Percentiles rank a stretch among this genome's conserved stretches.
phyloP scores from a whole-genome alignment of 2,329 filamentous ascomycete species.

The Exophiala sp. region DNA sequence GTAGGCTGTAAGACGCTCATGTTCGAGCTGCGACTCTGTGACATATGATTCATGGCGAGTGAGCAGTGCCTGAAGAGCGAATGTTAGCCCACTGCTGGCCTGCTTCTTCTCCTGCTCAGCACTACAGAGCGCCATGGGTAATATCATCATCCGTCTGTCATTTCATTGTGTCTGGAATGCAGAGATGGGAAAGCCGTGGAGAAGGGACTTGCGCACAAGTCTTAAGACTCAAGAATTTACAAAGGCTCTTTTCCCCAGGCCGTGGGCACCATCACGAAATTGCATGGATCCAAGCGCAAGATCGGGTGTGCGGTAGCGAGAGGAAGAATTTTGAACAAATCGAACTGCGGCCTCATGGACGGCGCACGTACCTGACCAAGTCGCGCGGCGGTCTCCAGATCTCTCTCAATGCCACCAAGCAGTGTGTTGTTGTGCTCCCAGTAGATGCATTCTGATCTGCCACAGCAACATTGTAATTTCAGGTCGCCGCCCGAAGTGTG shows the following conservation, averaged over 20 bases:
- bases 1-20: slow-evolving; percentile 60
- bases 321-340: neutral
- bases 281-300: slow-evolving; percentile 7
- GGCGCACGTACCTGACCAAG: slow-evolving; percentile 76
- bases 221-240: neutral
- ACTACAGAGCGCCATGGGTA: neutral
- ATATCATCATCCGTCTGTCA: slow-evolving; percentile 5
- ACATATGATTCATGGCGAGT: slow-evolving; percentile 92
- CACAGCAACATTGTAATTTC: slow-evolving; percentile 68
- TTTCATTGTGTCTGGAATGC: neutral
- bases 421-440: slow-evolving; percentile 73
- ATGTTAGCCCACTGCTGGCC: slow-evolving; percentile 53
- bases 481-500: slow-evolving; percentile 4
- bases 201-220: neutral
- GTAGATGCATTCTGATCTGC: slow-evolving; percentile 69
- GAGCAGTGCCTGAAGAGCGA: slow-evolving; percentile 74
- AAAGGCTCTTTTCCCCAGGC: neutral
- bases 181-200: neutral
- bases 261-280: slow-evolving; percentile 1
- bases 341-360: slow-evolving; percentile 1
- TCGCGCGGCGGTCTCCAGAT: slow-evolving; percentile 78
- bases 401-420: slow-evolving; percentile 75
- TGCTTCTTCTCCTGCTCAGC: slow-evolving; percentile 6
- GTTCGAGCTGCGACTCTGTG: slow-evolving; percentile 82
- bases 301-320: neutral